These are phyloP conservation scores for Dactylonectria estremocensis DNA, from an alignment of 2,329 filamentous ascomycete species.

Conservation along the genomic window DNA sequence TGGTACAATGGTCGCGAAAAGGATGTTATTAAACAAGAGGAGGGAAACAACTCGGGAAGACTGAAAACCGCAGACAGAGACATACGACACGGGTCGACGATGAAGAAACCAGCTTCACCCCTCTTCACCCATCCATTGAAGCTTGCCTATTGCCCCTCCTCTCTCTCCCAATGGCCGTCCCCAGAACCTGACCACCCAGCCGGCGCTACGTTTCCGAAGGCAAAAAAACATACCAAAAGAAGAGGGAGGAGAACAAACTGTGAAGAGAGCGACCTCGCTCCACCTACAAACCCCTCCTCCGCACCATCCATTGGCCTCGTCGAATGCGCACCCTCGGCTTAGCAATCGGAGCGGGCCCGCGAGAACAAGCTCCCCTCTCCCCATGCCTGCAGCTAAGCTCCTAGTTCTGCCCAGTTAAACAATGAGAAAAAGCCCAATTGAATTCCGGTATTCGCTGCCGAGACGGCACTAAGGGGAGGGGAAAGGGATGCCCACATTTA, in stretches of 20 bases:
- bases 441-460: no score
- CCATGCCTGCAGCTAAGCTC: conserved; percentile 21
- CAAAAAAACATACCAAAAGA: conserved; percentile 7
- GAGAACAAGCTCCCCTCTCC: not conserved
- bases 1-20: not conserved
- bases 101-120: conserved; percentile 8
- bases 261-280: not conserved
- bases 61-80: not conserved
- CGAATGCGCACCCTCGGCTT: conserved; percentile 45
- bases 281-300: conserved; percentile 3
- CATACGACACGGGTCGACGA: not conserved
- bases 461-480: not conserved
- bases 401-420: no score
- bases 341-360: conserved; percentile 38
- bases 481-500: no score
- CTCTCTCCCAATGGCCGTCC: not conserved
- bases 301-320: conserved; percentile 34
- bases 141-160: not conserved
- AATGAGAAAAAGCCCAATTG: no score
- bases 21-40: not conserved
- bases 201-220: not conserved
- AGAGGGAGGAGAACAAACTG: not conserved
- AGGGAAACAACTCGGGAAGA: not conserved
- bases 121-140: not conserved
- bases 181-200: not conserved